These are phyloP conservation scores for Collariella sp. DNA, from an alignment of 495 filamentous ascomycete genomes.

Conservation along the genomic window DNA sequence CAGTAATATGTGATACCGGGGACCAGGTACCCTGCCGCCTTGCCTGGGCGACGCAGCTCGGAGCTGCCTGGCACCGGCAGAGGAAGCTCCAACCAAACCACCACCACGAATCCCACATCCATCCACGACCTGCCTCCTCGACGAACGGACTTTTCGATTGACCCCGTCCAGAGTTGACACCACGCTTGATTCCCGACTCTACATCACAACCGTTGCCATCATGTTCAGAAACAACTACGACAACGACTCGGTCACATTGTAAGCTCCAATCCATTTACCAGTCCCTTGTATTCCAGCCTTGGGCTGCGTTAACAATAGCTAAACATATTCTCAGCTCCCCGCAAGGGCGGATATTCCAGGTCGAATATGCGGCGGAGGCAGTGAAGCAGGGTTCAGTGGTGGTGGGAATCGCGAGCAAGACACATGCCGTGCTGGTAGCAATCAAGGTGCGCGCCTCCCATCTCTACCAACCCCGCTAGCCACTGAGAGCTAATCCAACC, in stretches of 20 bases:
- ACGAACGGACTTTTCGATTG: background rate
- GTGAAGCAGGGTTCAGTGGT: constrained; percentile 99
- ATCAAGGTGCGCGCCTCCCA: constrained; percentile 63
- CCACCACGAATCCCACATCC: constrained; percentile 1
- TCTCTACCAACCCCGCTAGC: background rate
- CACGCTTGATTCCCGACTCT: background rate
- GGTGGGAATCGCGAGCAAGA: constrained; percentile 93
- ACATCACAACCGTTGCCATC: constrained; percentile 23
- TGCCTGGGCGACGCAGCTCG: constrained; percentile 27
- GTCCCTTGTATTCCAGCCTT: background rate
- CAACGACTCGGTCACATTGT: constrained; percentile 99
- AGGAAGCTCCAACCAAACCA: constrained; percentile 7
- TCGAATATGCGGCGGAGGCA: constrained; percentile 97
- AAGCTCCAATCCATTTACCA: constrained; percentile 29
- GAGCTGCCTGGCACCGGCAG: constrained; percentile 25
- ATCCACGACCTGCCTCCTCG: background rate
- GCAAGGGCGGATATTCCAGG: constrained; percentile 98
- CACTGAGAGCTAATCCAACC: constrained; percentile 6
- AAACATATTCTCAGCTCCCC: constrained; percentile 60
- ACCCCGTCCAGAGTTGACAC: background rate
- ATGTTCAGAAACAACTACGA: constrained; percentile 99
- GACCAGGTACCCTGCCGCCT: constrained; percentile 18
- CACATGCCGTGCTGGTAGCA: constrained; percentile 90
- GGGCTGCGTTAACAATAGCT: constrained; percentile 4
- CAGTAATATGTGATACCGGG: constrained; percentile 2